phyloP scores from a whole-genome alignment of 768 basidiomycete genomes.

The Mycena maculata region DNA sequence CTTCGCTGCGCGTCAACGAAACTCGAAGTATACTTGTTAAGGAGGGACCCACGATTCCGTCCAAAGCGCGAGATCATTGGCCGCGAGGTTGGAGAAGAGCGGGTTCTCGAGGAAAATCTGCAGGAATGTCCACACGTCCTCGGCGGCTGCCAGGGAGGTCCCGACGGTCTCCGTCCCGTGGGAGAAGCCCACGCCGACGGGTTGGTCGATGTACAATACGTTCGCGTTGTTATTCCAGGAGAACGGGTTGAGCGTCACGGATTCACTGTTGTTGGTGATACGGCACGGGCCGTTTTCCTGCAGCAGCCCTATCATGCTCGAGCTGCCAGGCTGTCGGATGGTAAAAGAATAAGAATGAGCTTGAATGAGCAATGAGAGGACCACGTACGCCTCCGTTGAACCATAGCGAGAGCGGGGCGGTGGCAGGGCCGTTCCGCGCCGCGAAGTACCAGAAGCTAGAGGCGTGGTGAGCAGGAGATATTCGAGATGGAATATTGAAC shows the following conservation, averaged over 20 bases:
- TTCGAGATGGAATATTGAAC: background rate
- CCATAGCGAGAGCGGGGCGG: conserved; percentile 74
- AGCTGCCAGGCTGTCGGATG: conserved; percentile 59
- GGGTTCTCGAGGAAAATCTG: conserved; percentile 71
- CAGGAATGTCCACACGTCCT: conserved; percentile 70
- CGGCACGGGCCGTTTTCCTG: conserved; percentile 84
- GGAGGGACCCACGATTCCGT: conserved; percentile 62
- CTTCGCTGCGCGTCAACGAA: conserved; percentile 42
- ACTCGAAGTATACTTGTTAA: background rate
- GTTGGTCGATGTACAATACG: conserved; percentile 73
- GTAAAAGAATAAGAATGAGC: background rate
- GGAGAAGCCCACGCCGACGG: conserved; percentile 72
- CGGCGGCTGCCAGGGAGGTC: conserved; percentile 65
- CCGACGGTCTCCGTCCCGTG: conserved; percentile 62
- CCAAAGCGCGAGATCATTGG: conserved; percentile 69
- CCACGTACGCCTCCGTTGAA: conserved; percentile 68
- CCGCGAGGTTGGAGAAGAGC: conserved; percentile 60
- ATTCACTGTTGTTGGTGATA: conserved; percentile 64
- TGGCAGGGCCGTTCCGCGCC: conserved; percentile 67
- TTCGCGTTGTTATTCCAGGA: conserved; percentile 71
- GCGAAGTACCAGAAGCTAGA: conserved; percentile 78
- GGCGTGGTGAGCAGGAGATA: background rate
- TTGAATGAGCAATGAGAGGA: conserved; percentile 5
- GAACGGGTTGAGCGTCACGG: conserved; percentile 62
- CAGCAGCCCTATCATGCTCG: conserved; percentile 72